A percentile compares a stretch with the other conserved stretches of the same genome.
Conservation (phyloP, 176 grass and related monocot species). For the Avena sativa region DNA sequence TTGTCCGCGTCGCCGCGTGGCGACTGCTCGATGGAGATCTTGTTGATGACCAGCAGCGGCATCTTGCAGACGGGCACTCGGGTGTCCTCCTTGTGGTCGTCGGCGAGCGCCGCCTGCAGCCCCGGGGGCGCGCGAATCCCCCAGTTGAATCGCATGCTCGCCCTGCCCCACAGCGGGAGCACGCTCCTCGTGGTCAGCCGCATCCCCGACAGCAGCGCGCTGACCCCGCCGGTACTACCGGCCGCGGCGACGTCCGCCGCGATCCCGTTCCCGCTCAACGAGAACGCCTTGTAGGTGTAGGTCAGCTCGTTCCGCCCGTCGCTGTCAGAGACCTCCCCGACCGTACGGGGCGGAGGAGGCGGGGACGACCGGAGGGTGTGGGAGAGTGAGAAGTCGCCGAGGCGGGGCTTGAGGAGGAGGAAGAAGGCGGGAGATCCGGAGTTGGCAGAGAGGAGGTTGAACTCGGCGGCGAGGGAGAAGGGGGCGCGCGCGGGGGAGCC, state of each 20-base stretch:
- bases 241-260: slow-evolving; percentile 53
- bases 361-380: slow-evolving; percentile 54
- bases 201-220: slow-evolving; percentile 67
- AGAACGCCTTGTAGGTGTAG: slow-evolving; percentile 37
- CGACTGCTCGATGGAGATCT: slow-evolving; percentile 78
- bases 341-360: slow-evolving; percentile 21
- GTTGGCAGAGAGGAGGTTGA: slow-evolving; percentile 54
- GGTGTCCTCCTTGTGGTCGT: slow-evolving; percentile 3
- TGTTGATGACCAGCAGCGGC: slow-evolving; percentile 84
- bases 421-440: slow-evolving; percentile 59
- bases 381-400: slow-evolving; percentile 80
- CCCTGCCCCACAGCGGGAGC: slow-evolving; percentile 64
- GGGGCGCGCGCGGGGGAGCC: slow-evolving; percentile 66
- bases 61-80: slow-evolving; percentile 59
- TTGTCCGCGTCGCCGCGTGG: slow-evolving; percentile 14
- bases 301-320: neutral
- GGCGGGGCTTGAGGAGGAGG: slow-evolving; percentile 71
- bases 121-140: slow-evolving; percentile 68
- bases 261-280: slow-evolving; percentile 55
- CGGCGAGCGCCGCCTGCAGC: slow-evolving; percentile 39
- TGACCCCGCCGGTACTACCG: slow-evolving; percentile 39
- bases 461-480: slow-evolving; percentile 77
- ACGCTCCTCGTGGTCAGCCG: slow-evolving; percentile 69
- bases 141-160: slow-evolving; percentile 78
- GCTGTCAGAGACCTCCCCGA: slow-evolving; percentile 36